Base-by-base conservation (phyloP, 768 basidiomycete species). In the Clitopilus passeckerianus region DNA sequence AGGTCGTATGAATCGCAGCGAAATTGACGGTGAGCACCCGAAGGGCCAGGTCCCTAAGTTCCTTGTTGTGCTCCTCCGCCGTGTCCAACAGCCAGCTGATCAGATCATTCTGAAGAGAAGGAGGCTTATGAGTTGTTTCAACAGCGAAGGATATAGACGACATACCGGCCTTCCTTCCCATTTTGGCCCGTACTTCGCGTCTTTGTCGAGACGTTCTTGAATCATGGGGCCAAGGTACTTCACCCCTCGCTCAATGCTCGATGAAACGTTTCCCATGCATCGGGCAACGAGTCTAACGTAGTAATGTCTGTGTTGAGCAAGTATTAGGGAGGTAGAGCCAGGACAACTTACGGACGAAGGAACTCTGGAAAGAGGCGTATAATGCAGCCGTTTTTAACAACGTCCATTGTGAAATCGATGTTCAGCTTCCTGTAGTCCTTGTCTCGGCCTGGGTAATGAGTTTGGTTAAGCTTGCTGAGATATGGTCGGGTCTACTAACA, bases 311-410 rank as follows among this genome's bases (percentile, higher is more conserved):
- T 5, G 5, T 23, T 18, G 9, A 22, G 46, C 5, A 5, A 5
- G 10, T 3, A 4, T 23, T 12, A 7, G 59, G 46, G 16, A 34
- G n/a, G 16, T 41, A 41, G 10, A 15, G 37, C 10, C 27, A 41
- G 14, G 10, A 50, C 10, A 12, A 62, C 77, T 54, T 59, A 83
- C 82, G 79, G 77, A 62, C 73, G 75, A n/a, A 83, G 57, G 58
- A 77, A 68, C 16, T 63, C 54, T 0, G 82, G 83, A 56, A 78
- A 72, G 7, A 76, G 34, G 20, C 69, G 70, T 34, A 84, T 70
- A 10, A 74, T 67, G 1, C 37, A 30, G 0, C 68, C 69, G 1
- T 67, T 66, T n/a, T 65, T 71, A 6, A 74, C 60, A 14, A 82
- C 68, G n/a, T 75, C 70, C 12, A 68, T 61, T 1, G 79, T 67